Evolutionary conservation across 2,329 filamentous ascomycete genomes (phyloP).

Genomic region (Colletotrichum abscissum): DNA sequence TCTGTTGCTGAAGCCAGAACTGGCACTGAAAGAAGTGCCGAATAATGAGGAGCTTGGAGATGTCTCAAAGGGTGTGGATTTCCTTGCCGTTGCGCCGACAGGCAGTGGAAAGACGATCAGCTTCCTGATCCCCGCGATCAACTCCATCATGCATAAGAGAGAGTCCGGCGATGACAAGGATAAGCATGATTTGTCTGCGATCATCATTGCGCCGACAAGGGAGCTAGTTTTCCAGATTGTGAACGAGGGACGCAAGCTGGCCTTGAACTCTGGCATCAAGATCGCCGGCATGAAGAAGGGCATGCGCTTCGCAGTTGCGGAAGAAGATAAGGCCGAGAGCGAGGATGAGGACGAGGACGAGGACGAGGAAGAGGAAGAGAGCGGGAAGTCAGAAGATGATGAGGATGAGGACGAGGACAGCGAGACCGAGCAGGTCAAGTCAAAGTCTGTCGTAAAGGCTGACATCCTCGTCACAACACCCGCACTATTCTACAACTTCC

Average conservation of each 20-base stretch:
- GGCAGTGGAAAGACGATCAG: conserved; percentile 97
- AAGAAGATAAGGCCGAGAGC: conserved; percentile 44
- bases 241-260: conserved; percentile 87
- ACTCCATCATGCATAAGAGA: conserved; percentile 73
- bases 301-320: conserved; percentile 62
- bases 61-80: conserved; percentile 66
- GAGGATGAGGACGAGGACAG: conserved; percentile 49
- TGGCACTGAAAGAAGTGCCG: conserved; percentile 55
- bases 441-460: conserved; percentile 71
- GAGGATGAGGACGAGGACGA: conserved; percentile 47
- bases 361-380: conserved; percentile 49
- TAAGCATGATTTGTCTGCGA: conserved; percentile 67
- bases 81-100: conserved; percentile 91
- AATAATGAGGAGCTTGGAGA: conserved; percentile 47
- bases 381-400: conserved; percentile 43
- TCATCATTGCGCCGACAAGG: conserved; percentile 83
- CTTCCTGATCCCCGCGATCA: conserved; percentile 88
- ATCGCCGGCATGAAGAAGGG: conserved; percentile 88
- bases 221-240: conserved; percentile 84
- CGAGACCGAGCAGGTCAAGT: conserved; percentile 37
- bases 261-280: conserved; percentile 79
- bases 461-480: conserved; percentile 87
- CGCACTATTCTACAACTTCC: conserved; percentile 79
- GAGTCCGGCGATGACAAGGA: conserved; percentile 53
- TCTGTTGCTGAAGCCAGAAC: conserved; percentile 72